These are phyloP conservation scores for Candida sojae DNA, from an alignment of 1,139 yeast genomes.

Conservation along the genomic window DNA sequence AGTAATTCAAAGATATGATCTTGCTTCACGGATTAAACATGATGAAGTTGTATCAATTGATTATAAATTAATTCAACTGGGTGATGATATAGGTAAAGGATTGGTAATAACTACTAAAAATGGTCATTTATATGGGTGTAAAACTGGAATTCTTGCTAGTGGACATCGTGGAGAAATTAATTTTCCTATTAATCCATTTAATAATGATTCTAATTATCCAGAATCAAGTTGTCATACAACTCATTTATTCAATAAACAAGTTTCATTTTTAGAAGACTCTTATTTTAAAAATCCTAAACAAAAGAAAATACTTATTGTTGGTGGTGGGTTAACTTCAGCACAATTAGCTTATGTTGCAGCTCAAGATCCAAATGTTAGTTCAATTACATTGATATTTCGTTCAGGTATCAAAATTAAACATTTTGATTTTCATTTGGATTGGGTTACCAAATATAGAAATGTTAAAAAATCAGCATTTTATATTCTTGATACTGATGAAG, in stretches of 20 bases:
- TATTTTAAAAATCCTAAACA: constrained; percentile 10
- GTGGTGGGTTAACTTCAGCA: constrained; percentile 53
- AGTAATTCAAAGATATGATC: constrained; percentile 33
- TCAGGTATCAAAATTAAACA: constrained; percentile 48
- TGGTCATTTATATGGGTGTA: constrained; percentile 33
- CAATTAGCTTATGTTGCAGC: constrained; percentile 47
- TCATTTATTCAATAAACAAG: constrained; percentile 34
- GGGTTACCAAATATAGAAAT: constrained; percentile 53
- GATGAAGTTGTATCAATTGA: constrained; percentile 36
- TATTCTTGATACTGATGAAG: constrained; percentile 45
- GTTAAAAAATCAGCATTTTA: constrained; percentile 46
- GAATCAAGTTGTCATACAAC: constrained; percentile 45
- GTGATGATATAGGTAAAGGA: constrained; percentile 28
- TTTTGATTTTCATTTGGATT: constrained; percentile 52
- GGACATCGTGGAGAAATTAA: constrained; percentile 45
- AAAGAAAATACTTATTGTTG: constrained; percentile 39
- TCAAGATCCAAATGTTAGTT: constrained; percentile 25
- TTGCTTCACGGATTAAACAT: constrained; percentile 30
- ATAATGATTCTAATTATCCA: constrained; percentile 21
- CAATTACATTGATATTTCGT: constrained; percentile 37
- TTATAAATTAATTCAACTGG: constrained; percentile 29
- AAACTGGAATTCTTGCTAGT: constrained; percentile 39
- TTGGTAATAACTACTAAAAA: constrained; percentile 28
- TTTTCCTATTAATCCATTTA: constrained; percentile 32
- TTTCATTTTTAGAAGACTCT: constrained; percentile 22